These are phyloP conservation scores for Aspergillus pseudoglaucus DNA, from an alignment of 2,329 filamentous ascomycete species.

Conservation along the genomic window DNA sequence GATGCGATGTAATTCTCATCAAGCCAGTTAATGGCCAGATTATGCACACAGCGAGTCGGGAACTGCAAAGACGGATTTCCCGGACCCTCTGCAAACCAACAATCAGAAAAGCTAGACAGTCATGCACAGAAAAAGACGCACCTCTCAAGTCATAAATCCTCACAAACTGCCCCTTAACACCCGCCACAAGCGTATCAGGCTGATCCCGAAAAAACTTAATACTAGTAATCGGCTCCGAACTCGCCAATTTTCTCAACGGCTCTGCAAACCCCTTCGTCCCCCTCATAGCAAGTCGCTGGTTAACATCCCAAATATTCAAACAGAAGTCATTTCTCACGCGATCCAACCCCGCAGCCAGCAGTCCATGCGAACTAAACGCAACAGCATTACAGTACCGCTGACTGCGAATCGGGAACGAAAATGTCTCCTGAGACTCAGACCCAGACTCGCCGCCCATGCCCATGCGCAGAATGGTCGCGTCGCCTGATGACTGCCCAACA, in stretches of 20 bases:
- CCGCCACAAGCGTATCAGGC: conserved; percentile 55
- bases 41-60: conserved; percentile 56
- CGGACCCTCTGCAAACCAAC: conserved; percentile 21
- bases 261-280: conserved; percentile 32
- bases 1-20: conserved; percentile 62
- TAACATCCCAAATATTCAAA: conserved; percentile 59
- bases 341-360: conserved; percentile 57
- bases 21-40: conserved; percentile 56
- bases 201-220: conserved; percentile 58
- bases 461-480: conserved; percentile 53
- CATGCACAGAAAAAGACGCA: conserved; percentile 22
- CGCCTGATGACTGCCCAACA: conserved; percentile 56
- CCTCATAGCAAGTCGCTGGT: conserved; percentile 37
- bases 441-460: conserved; percentile 30
- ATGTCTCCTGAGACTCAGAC: conserved; percentile 34
- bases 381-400: conserved; percentile 61
- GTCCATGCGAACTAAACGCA: conserved; percentile 51
- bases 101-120: conserved; percentile 3
- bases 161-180: conserved; percentile 55
- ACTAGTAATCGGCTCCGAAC: conserved; percentile 57
- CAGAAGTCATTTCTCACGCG: conserved; percentile 59
- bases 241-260: conserved; percentile 54
- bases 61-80: conserved; percentile 42
- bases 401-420: conserved; percentile 54
- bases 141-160: conserved; percentile 58